Evolutionary conservation across 2,329 filamentous ascomycete species (phyloP).

Genomic region (Calonectria hawksworthii): DNA sequence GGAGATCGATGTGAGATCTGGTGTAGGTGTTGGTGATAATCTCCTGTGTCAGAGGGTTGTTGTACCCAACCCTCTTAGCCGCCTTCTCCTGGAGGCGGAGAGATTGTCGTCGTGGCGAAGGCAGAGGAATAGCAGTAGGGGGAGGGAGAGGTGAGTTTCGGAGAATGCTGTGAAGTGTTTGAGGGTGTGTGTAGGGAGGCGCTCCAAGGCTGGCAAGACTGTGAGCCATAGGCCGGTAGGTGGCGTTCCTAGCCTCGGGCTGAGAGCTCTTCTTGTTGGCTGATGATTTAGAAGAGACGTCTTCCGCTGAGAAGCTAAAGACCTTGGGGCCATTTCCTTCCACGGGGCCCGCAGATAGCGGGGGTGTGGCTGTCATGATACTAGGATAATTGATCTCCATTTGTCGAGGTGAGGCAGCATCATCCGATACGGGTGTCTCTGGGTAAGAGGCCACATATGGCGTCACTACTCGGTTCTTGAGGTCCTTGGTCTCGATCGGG

Average conservation of each 20-base stretch:
- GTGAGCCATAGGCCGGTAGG: slow-evolving; percentile 26
- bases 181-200: slow-evolving; percentile 71
- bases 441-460: slow-evolving; percentile 63
- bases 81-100: slow-evolving; percentile 68
- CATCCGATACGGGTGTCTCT: slow-evolving; percentile 68
- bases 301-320: slow-evolving; percentile 62
- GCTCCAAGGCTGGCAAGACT: slow-evolving; percentile 36
- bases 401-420: slow-evolving; percentile 62
- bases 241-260: slow-evolving; percentile 32
- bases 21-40: slow-evolving; percentile 75
- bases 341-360: slow-evolving; percentile 66
- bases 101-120: slow-evolving; percentile 68
- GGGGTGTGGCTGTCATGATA: slow-evolving; percentile 72
- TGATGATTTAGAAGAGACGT: slow-evolving; percentile 41
- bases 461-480: slow-evolving; percentile 55
- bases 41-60: slow-evolving; percentile 73
- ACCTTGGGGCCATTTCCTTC: slow-evolving; percentile 57
- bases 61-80: slow-evolving; percentile 71
- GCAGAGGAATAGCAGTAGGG: slow-evolving; percentile 62
- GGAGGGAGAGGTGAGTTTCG: slow-evolving; percentile 76
- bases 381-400: slow-evolving; percentile 65
- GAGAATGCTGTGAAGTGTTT: slow-evolving; percentile 73
- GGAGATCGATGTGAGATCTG: slow-evolving; percentile 74
- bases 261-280: slow-evolving; percentile 21
- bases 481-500: slow-evolving; percentile 46